A percentile compares a stretch with the other conserved stretches of the same genome.
Conservation (phyloP, 2,329 filamentous ascomycete genomes). For the Kalmusia sp. region DNA sequence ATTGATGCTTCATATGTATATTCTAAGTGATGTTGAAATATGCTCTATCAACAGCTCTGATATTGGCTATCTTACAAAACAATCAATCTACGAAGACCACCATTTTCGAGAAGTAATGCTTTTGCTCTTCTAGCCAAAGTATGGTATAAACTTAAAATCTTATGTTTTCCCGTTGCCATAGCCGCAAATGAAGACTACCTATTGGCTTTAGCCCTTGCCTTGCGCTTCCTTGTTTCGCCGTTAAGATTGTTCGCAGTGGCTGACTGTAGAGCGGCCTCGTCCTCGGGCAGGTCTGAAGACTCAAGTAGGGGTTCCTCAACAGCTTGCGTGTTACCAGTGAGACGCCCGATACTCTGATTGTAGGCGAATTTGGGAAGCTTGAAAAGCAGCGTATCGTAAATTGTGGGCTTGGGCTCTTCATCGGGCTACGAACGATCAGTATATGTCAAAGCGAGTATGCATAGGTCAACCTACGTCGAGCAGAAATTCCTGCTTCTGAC, state of each 20-base stretch:
- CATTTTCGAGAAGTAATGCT: too few relatives aligned
- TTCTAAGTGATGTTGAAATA: too few relatives aligned
- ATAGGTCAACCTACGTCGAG: slow-evolving; percentile 75
- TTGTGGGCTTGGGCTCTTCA: slow-evolving; percentile 77
- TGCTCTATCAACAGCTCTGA: too few relatives aligned
- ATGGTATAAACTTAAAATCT: slow-evolving; percentile 7
- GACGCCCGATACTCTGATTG: slow-evolving; percentile 54
- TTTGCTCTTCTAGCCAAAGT: not conserved
- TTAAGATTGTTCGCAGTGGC: slow-evolving; percentile 55
- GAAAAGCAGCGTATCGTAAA: slow-evolving; percentile 83
- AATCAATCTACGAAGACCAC: too few relatives aligned
- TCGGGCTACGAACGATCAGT: slow-evolving; percentile 64
- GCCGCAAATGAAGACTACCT: slow-evolving; percentile 22
- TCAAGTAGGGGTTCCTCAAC: slow-evolving; percentile 45
- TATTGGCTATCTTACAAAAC: too few relatives aligned
- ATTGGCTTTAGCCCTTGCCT: slow-evolving; percentile 34
- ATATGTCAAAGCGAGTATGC: not conserved
- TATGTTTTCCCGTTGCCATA: not conserved
- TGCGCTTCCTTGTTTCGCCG: slow-evolving; percentile 53
- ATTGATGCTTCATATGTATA: too few relatives aligned
- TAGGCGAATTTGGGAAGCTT: slow-evolving; percentile 79
- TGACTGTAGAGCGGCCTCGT: slow-evolving; percentile 49
- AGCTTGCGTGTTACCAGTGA: slow-evolving; percentile 49
- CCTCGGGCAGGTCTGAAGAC: slow-evolving; percentile 44
- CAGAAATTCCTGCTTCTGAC: slow-evolving; percentile 80